These are phyloP conservation scores for Cyclocybe cylindracea DNA, from an alignment of 768 basidiomycete genomes.

Conservation along the genomic window DNA sequence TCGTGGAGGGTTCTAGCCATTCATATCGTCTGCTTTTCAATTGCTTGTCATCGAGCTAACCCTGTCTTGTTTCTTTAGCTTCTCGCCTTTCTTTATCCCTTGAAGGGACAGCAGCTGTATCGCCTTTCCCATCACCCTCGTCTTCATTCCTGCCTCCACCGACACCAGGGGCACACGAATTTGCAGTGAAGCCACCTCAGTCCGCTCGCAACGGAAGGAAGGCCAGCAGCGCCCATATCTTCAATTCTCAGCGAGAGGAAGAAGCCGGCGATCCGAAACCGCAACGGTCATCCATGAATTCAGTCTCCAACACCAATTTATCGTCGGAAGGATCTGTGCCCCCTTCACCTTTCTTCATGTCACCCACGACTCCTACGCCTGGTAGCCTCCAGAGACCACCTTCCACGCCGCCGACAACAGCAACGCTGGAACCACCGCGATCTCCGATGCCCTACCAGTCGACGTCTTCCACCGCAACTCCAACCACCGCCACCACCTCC, in stretches of 20 bases:
- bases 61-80: conserved; percentile 7
- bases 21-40: conserved; percentile 8
- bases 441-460: conserved; percentile 19
- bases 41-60: conserved; percentile 9
- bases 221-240: conserved; percentile 8
- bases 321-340: background rate
- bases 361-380: conserved; percentile 27
- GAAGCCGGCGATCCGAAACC: conserved; percentile 1
- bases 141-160: conserved; percentile 72
- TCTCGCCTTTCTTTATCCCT: conserved; percentile 37
- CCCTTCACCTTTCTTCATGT: conserved; percentile 11
- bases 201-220: conserved; percentile 24
- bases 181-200: conserved; percentile 50
- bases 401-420: conserved; percentile 12
- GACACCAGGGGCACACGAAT: conserved; percentile 66
- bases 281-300: background rate
- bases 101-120: conserved; percentile 41
- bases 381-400: conserved; percentile 17
- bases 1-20: no score
- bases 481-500: conserved; percentile 19
- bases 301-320: conserved; percentile 11
- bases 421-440: conserved; percentile 16
- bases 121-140: conserved; percentile 62
- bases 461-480: conserved; percentile 29
- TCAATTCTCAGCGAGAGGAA: conserved; percentile 3